Evolutionary conservation across 2,329 filamentous ascomycete species (phyloP).

Genomic region (Phialemonium atrogriseum): DNA sequence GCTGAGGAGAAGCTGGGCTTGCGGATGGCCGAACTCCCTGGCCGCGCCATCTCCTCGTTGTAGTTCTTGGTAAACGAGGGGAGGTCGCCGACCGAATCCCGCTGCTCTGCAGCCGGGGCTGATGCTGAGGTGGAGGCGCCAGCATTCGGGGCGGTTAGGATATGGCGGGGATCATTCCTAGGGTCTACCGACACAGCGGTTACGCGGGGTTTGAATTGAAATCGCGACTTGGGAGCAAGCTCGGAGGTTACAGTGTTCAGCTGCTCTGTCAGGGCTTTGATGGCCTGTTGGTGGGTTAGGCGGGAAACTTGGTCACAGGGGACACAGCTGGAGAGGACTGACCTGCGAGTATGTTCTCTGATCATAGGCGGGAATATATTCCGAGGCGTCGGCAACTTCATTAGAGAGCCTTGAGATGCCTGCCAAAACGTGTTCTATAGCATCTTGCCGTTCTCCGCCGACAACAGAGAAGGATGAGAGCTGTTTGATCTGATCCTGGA

Average conservation of each 20-base stretch:
- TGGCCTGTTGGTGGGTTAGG: constrained; percentile 39
- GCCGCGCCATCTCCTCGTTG: constrained; percentile 44
- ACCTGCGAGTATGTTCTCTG: constrained; percentile 79
- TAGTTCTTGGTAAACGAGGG: constrained; percentile 39
- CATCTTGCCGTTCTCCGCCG: constrained; percentile 70
- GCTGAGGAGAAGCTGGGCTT: constrained; percentile 57
- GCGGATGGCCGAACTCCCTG: constrained; percentile 33
- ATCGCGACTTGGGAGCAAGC: constrained; percentile 68
- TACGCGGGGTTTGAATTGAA: constrained; percentile 59
- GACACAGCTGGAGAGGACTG: constrained; percentile 9
- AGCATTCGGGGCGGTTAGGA: constrained; percentile 8
- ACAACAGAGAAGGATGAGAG: constrained; percentile 54
- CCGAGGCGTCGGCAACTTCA: constrained; percentile 75
- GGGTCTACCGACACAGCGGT: constrained; percentile 14
- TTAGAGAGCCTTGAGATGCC: constrained; percentile 74
- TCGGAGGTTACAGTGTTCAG: constrained; percentile 61
- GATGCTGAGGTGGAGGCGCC: constrained; percentile 12
- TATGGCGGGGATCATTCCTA: constrained; percentile 34
- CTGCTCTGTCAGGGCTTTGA: constrained; percentile 74
- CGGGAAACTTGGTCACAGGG: background rate
- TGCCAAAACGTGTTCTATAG: constrained; percentile 70
- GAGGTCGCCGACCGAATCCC: constrained; percentile 29
- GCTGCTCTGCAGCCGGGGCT: constrained; percentile 13
- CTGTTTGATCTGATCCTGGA: constrained; percentile 67
- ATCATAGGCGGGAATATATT: constrained; percentile 81